A percentile compares a stretch with the other conserved stretches of the same genome.
Conservation (phyloP, 306 rosid species). For the Cucurbita maxima region DNA sequence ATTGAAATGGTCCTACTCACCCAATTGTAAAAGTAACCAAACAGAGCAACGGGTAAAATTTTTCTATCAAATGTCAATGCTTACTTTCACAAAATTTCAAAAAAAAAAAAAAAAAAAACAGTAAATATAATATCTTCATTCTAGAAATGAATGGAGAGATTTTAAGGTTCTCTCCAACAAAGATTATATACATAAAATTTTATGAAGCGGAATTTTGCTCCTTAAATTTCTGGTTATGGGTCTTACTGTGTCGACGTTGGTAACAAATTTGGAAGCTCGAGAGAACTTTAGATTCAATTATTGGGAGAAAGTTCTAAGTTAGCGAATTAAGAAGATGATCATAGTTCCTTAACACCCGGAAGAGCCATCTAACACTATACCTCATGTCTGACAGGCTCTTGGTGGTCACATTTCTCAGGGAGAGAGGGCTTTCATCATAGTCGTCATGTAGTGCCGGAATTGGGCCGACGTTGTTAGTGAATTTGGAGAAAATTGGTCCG, state of each 20-base stretch:
- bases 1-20: neutral
- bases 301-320: too few relatives aligned
- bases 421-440: slow-evolving; percentile 13
- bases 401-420: slow-evolving; percentile 13
- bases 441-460: slow-evolving; percentile 6
- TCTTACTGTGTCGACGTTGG: slow-evolving; percentile 31
- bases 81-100: neutral
- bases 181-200: too few relatives aligned
- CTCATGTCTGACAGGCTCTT: slow-evolving; percentile 1
- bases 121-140: neutral
- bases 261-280: slow-evolving; percentile 38
- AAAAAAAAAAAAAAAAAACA: neutral
- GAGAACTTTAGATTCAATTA: slow-evolving; percentile 19
- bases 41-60: neutral
- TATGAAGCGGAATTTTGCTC: too few relatives aligned
- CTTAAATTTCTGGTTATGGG: too few relatives aligned
- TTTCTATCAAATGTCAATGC: neutral
- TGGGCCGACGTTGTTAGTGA: neutral
- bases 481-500: neutral
- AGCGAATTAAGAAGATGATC: too few relatives aligned
- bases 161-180: too few relatives aligned
- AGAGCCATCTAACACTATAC: slow-evolving; percentile 16
- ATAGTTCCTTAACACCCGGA: too few relatives aligned
- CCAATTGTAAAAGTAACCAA: neutral
- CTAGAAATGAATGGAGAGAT: neutral